These are phyloP conservation scores for Xylaria cubensis DNA, from an alignment of 495 filamentous ascomycete genomes.

Conservation along the genomic window DNA sequence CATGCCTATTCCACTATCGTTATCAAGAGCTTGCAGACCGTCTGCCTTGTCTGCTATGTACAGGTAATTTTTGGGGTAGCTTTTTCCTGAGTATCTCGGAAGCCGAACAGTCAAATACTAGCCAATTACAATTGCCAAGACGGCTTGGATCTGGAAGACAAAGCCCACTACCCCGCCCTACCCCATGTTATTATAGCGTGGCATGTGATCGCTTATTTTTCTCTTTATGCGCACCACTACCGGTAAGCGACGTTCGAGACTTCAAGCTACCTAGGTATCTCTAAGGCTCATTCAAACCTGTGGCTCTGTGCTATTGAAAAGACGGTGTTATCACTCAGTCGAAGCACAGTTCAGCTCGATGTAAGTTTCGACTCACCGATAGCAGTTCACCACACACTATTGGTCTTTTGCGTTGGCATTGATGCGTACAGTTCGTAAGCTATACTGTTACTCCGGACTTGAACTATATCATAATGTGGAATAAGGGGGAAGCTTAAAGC, in stretches of 20 bases:
- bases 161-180: not conserved
- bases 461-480: not conserved
- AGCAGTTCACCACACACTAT: not conserved
- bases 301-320: not conserved
- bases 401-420: not conserved
- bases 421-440: not conserved
- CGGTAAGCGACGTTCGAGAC: not conserved
- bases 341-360: not conserved
- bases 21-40: not conserved
- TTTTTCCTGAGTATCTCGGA: not conserved
- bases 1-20: not conserved
- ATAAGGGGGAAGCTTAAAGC: not conserved
- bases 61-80: not conserved
- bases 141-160: not conserved
- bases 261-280: not conserved
- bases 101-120: not conserved
- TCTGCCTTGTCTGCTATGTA: not conserved
- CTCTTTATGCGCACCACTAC: not conserved
- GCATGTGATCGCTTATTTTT: constrained; percentile 1
- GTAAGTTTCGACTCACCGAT: not conserved
- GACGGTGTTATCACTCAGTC: not conserved
- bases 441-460: not conserved
- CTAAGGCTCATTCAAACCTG: not conserved
- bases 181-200: not conserved
- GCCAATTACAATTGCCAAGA: not conserved